Conservation (phyloP, 2,329 filamentous ascomycete species). For the Penicillium italicum region DNA sequence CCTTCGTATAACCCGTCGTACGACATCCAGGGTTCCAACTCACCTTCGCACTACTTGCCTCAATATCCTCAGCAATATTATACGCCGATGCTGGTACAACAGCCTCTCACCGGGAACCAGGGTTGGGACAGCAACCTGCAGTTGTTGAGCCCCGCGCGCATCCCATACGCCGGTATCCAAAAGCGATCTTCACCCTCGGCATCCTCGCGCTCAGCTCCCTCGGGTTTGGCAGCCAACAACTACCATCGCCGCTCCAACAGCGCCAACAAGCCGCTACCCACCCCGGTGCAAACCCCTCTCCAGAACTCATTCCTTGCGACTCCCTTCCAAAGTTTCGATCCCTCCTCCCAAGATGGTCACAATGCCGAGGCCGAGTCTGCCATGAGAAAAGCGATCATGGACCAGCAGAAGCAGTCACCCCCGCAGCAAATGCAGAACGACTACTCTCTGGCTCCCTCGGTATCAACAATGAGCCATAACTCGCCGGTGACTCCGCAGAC, state of each 20-base stretch:
- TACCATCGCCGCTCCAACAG: constrained; percentile 38
- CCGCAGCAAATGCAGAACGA: constrained; percentile 43
- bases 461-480: constrained; percentile 59
- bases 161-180: constrained; percentile 33
- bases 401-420: constrained; percentile 37
- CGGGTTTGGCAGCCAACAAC: constrained; percentile 29
- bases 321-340: constrained; percentile 47
- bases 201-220: constrained; percentile 41
- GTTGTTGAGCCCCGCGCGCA: constrained; percentile 34
- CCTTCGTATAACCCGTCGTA: constrained; percentile 40
- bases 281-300: constrained; percentile 53
- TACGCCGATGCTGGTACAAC: constrained; percentile 42
- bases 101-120: constrained; percentile 34
- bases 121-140: constrained; percentile 38
- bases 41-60: constrained; percentile 32
- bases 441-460: constrained; percentile 54
- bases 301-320: constrained; percentile 50
- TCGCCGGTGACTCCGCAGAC: constrained; percentile 61
- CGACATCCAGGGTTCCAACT: constrained; percentile 32
- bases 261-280: constrained; percentile 53
- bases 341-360: constrained; percentile 40
- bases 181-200: constrained; percentile 44
- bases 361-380: constrained; percentile 53
- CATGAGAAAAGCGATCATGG: constrained; percentile 58
- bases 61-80: constrained; percentile 32